Evolutionary conservation across 768 basidiomycete genomes (phyloP), one percentile per base, ranked within the genome.

Genomic region (Crassisporium funariophilum): DNA sequence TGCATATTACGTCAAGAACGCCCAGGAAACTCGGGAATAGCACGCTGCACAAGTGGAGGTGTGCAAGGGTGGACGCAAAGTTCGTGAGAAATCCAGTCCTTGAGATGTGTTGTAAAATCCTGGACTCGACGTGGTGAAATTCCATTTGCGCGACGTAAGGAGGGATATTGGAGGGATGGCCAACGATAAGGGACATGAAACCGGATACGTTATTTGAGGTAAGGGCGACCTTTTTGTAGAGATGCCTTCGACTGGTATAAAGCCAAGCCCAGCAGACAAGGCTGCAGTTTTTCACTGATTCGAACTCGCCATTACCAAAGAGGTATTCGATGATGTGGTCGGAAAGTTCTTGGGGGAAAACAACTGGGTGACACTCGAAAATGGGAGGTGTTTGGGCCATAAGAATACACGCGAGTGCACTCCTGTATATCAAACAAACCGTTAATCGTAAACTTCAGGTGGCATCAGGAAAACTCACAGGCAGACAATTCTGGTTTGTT

Each of bases 211-310:
- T 45, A 5, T 45, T 20, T 5, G 33, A 17, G 5, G 31, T 49
- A 21, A 55, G 45, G 16, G 39, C 21, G 4, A 55, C 15, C 15
- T 19, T 21, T 13, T 31, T 31, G 42, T 52, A 55, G 8, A 51
- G 25, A 11, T 52, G 40, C 2, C 22, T 37, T 5, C 54, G 46
- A 19, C 42, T 37, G n/a, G 54, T 31, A 19, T 35, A 37, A 10
- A 43, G 34, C 54, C 54, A 55, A 4, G 53, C 24, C 11, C 34
- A 20, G 22, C 54, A 55, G 27, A 55, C 54, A 24, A 55, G 46
- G 43, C 54, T 52, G 34, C 54, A 55, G 17, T 27, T 23, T 34
- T 51, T 43, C 39, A 55, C 35, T 17, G 48, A 29, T 7, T 6
- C 13, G 6, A 34, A 9, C 12, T 49, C 52, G 33, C 33, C 16